Evolutionary conservation across 2,329 filamentous ascomycete genomes (phyloP).

Genomic region (Fusarium coicis): DNA sequence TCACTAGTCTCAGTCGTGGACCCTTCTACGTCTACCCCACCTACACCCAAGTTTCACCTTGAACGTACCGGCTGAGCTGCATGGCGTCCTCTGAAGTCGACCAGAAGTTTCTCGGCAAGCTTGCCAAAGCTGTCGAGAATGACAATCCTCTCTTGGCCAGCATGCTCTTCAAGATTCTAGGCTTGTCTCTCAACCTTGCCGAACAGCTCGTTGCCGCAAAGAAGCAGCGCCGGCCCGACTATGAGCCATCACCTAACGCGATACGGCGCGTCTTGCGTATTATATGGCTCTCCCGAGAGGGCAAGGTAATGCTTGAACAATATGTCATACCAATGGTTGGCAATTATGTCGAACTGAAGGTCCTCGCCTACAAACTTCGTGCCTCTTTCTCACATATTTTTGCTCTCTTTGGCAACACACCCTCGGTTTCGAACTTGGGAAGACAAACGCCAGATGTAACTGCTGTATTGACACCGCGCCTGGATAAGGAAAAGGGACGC

Average conservation of each 20-base stretch:
- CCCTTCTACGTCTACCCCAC: constrained; percentile 29
- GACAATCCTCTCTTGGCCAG: constrained; percentile 83
- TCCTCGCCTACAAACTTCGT: constrained; percentile 89
- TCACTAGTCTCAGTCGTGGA: constrained; percentile 35
- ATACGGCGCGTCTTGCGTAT: constrained; percentile 88
- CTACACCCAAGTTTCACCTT: constrained; percentile 14
- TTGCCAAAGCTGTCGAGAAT: constrained; percentile 81
- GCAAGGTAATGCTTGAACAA: constrained; percentile 85
- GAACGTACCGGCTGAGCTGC: constrained; percentile 37
- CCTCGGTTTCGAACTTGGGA: constrained; percentile 74
- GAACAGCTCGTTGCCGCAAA: constrained; percentile 84
- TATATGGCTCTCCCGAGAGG: constrained; percentile 94
- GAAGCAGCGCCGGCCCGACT: constrained; percentile 84
- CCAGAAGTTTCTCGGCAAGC: constrained; percentile 92
- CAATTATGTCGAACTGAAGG: constrained; percentile 83
- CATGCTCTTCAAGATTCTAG: constrained; percentile 90
- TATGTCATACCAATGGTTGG: constrained; percentile 88
- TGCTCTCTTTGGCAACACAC: constrained; percentile 93
- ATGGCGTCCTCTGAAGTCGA: constrained; percentile 99
- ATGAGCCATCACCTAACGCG: constrained; percentile 79
- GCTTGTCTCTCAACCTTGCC: constrained; percentile 88
- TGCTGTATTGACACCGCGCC: constrained; percentile 49
- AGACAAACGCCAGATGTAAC: constrained; percentile 61
- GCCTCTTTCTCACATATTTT: constrained; percentile 98
- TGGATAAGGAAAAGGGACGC: constrained; percentile 61